phyloP scores from a whole-genome alignment of 192 early-diverging fungal species.

The Coemansia sp. region DNA sequence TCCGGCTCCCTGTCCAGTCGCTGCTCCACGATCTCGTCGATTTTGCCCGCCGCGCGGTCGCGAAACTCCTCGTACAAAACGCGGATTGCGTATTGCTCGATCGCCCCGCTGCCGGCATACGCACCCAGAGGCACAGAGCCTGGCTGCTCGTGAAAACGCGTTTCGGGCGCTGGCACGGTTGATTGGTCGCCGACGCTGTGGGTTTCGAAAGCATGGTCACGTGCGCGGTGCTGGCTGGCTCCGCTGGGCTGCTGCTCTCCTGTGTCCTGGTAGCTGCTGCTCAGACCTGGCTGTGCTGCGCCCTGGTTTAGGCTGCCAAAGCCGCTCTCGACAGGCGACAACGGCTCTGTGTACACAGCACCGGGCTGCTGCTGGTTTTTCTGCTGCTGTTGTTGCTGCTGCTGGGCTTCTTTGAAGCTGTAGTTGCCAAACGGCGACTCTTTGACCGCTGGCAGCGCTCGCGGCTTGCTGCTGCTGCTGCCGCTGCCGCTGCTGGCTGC shows the following conservation, averaged over 20 bases:
- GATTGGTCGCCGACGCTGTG: too few relatives aligned
- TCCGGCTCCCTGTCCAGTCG: constrained; percentile 65
- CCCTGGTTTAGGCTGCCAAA: too few relatives aligned
- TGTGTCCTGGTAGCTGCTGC: too few relatives aligned
- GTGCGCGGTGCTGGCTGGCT: neutral
- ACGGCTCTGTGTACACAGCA: constrained; percentile 7
- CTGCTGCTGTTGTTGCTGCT: constrained; percentile 1
- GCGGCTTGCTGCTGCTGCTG: constrained; percentile 2
- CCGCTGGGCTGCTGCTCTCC: neutral
- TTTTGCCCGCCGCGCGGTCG: constrained; percentile 38
- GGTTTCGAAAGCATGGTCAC: neutral
- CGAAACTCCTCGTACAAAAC: constrained; percentile 52
- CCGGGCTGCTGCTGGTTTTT: too few relatives aligned
- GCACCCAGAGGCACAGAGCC: too few relatives aligned
- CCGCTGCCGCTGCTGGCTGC: too few relatives aligned
- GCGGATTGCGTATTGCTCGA: constrained; percentile 52
- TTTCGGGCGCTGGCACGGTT: too few relatives aligned
- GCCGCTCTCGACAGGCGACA: constrained; percentile 12
- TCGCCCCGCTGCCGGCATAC: constrained; percentile 6
- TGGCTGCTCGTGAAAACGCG: too few relatives aligned
- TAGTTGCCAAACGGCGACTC: constrained; percentile 47
- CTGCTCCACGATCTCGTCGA: constrained; percentile 42
- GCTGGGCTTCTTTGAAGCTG: constrained; percentile 50
- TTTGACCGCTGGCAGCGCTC: neutral
- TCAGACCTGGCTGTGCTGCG: too few relatives aligned